Evolutionary conservation across 208 protist genomes (phyloP).

Genomic region (Leptomonas seymouri): DNA sequence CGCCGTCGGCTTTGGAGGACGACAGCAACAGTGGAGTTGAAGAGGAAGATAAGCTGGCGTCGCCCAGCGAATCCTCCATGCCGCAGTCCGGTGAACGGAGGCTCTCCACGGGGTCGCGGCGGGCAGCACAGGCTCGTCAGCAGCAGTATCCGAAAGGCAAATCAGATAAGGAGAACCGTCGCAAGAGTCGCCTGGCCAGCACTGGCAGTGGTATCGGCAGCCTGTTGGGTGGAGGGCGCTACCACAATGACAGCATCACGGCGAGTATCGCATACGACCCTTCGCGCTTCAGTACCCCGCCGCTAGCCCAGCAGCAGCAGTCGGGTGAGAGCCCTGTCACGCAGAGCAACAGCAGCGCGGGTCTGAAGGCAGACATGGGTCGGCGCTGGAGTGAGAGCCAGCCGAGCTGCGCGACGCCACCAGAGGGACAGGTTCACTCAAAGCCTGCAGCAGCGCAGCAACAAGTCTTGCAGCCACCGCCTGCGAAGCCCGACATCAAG

Average conservation of each 20-base stretch:
- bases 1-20: neutral
- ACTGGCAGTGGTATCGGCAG: neutral
- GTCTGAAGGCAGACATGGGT: neutral
- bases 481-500: constrained; percentile 6
- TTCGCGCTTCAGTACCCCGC: constrained; percentile 16
- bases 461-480: neutral
- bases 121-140: neutral
- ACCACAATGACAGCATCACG: constrained; percentile 34
- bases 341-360: constrained; percentile 3
- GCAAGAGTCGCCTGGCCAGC: constrained; percentile 6
- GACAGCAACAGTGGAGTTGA: neutral
- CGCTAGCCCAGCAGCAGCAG: constrained; percentile 23
- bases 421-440: neutral
- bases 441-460: neutral
- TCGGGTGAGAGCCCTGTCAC: constrained; percentile 7
- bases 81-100: neutral
- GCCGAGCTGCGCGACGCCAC: constrained; percentile 28
- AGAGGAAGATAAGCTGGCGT: neutral
- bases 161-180: neutral
- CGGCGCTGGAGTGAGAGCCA: constrained; percentile 5
- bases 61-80: constrained; percentile 5
- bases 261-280: constrained; percentile 36
- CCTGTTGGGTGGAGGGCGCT: constrained; percentile 7
- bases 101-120: neutral
- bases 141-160: constrained; percentile 4